Base-by-base conservation (phyloP, 139 green algal species). In the Ettlia oleoabundans region DNA sequence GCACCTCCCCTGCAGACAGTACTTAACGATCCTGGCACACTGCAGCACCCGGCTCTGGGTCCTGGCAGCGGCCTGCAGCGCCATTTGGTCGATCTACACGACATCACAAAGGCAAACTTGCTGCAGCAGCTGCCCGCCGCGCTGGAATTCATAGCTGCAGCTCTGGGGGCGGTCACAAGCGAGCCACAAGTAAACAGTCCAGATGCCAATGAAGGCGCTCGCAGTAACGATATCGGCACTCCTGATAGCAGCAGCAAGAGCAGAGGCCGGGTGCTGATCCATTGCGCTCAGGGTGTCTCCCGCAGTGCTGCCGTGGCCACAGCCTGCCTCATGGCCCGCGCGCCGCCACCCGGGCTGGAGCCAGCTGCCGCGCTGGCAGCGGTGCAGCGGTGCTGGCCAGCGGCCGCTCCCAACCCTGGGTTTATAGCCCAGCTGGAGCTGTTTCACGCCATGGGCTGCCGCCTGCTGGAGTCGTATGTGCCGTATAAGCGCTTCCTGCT, bases 401-500 rank as follows among this genome's bases (percentile, higher is more conserved):
- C 77, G 22, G 82, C 78, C 0, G 67, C 53, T 9, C 93, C 93
- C 33, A 97, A 97, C 81, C 69, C 91, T 28, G 93, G 93, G 40
- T 97, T 95, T 74, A 41, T 91, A 58, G 71, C 80, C 13, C 94
- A 97, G 81, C 88, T 97, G 76, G 43, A 83, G 53, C 83, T 97
- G 30, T 97, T 90, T 53, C 78, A 85, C 22, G 88, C 41, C 6
- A 90, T 90, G 86, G 84, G 87, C 7, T 89, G 78, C 75, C 62
- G 69, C 40, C 74, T 96, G 66, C 87, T 94, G 38, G 72, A 86
- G 28, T n/a, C 80, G 0, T 82, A 96, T 81, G 72, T 87, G 13
- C 88, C 86, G 0, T 97, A 95, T 78, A 89, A 90, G 65, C 76
- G 87, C 40, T 94, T 91, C 79, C 69, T 86, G 53, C 80, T 92